Evolutionary conservation across 179 eudicot species (phyloP).

Genomic region (Corrigiola litoralis): DNA sequence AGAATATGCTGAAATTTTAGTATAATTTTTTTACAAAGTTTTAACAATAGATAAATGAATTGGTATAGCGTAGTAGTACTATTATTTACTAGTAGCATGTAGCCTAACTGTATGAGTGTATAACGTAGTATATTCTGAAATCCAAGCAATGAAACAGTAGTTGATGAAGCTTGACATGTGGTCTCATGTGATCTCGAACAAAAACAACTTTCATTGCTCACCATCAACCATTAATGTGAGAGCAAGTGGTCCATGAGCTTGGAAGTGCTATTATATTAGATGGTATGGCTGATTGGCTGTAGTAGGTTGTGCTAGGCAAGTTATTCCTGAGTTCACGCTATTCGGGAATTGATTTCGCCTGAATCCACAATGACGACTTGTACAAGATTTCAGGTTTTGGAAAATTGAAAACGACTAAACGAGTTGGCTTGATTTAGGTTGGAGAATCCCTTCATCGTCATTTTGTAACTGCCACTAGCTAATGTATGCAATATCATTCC

Average conservation of each 20-base stretch:
- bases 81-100: no score
- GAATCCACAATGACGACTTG: constrained; percentile 4
- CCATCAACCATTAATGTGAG: neutral
- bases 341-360: neutral
- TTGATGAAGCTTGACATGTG: constrained; percentile 15
- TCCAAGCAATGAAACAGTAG: neutral
- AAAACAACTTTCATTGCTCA: neutral
- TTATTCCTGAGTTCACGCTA: neutral
- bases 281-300: no score
- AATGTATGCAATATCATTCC: no score
- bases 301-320: no score
- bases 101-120: no score
- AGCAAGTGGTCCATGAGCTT: constrained; percentile 4
- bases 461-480: no score
- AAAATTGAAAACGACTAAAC: neutral
- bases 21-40: neutral
- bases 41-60: no score
- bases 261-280: no score
- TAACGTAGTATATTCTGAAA: neutral
- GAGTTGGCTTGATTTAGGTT: neutral
- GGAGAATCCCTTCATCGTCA: no score
- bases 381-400: neutral
- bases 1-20: neutral
- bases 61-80: no score
- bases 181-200: constrained; percentile 16